These are phyloP conservation scores for Panaeolus cyanescens DNA, from an alignment of 768 basidiomycete genomes.

Conservation along the genomic window DNA sequence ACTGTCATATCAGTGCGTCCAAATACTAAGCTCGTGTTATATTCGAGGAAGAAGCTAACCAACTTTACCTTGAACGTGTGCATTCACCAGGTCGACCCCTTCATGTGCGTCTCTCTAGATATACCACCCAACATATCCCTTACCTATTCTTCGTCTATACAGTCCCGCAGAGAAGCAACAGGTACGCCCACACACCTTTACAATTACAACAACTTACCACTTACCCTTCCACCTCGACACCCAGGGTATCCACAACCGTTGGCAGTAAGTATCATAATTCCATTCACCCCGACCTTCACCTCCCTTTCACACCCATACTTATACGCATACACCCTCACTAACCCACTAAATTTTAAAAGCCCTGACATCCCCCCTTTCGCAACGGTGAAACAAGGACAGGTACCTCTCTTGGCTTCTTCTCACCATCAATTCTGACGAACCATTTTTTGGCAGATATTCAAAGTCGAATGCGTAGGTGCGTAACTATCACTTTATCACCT, in stretches of 20 bases:
- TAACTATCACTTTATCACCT: neutral
- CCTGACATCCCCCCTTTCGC: constrained; percentile 65
- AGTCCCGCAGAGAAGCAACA: constrained; percentile 60
- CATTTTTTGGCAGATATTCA: constrained; percentile 52
- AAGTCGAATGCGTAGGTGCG: constrained; percentile 68
- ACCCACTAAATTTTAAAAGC: constrained; percentile 27
- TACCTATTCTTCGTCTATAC: neutral
- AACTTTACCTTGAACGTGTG: neutral
- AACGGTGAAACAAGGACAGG: constrained; percentile 65
- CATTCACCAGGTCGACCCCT: constrained; percentile 62
- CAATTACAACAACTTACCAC: neutral
- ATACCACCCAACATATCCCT: neutral
- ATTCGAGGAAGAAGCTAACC: neutral
- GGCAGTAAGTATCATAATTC: constrained; percentile 56
- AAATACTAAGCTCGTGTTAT: neutral
- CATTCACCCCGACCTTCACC: neutral
- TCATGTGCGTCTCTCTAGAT: constrained; percentile 47
- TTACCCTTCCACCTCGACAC: neutral
- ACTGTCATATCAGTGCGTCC: constrained; percentile 54
- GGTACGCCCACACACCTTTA: constrained; percentile 30
- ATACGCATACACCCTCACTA: neutral
- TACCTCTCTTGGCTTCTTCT: constrained; percentile 14
- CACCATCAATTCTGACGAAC: neutral
- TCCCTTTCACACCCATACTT: neutral
- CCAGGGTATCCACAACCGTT: constrained; percentile 70